Conservation (phyloP, 2,329 filamentous ascomycete genomes). For the Colletotrichum sp. region DNA sequence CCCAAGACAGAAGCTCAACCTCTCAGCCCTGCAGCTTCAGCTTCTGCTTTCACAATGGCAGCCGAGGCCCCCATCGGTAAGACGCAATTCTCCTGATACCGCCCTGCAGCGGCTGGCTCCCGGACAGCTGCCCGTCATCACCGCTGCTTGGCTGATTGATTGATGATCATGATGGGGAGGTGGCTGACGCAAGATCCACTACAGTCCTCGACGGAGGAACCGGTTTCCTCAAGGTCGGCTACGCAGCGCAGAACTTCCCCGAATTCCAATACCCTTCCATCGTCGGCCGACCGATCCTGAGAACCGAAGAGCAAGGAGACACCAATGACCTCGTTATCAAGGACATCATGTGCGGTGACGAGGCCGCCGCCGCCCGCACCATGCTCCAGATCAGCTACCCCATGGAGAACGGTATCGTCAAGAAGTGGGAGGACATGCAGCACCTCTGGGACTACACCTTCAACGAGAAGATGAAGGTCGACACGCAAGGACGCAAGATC, state of each 20-base stretch:
- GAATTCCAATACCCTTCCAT: conserved; percentile 99
- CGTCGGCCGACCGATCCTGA: conserved; percentile 95
- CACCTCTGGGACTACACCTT: conserved; percentile 99
- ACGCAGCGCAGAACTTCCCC: conserved; percentile 98
- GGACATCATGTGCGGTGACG: conserved; percentile 99
- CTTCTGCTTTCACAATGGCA: conserved; percentile 49
- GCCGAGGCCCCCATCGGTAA: conserved; percentile 61
- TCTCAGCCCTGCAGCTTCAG: conserved; percentile 9
- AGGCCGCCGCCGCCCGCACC: conserved; percentile 91
- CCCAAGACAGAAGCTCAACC: conserved; percentile 31
- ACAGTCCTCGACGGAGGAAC: conserved; percentile 99
- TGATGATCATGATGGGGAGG: conserved; percentile 2
- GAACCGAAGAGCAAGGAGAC: conserved; percentile 81
- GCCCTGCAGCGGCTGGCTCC: not conserved
- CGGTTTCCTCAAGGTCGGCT: conserved; percentile 99
- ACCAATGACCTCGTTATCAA: conserved; percentile 73
- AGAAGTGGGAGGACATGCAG: conserved; percentile 99
- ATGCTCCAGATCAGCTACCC: conserved; percentile 99
- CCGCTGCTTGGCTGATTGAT: not conserved
- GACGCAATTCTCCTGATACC: conserved; percentile 24
- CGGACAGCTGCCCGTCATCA: not conserved
- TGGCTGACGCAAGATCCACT: conserved; percentile 20
- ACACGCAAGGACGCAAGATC: conserved; percentile 93
- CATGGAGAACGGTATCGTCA: conserved; percentile 99
- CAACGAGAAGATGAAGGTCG: conserved; percentile 93